Base-by-base conservation (phyloP, 345 rosid genomes). In the Citropsis articulata region DNA sequence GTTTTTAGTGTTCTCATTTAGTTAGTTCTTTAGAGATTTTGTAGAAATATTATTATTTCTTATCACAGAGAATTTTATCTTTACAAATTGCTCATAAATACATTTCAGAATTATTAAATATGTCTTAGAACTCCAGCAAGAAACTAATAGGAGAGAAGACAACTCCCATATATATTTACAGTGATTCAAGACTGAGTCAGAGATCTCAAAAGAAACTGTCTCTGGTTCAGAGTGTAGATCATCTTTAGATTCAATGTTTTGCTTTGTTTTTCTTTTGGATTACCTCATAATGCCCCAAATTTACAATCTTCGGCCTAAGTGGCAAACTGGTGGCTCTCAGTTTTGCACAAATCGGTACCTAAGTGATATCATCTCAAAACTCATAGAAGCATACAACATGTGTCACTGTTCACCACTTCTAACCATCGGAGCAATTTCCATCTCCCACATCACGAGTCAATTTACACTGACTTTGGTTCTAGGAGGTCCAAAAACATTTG, bases 341-440 rank as follows among this genome's bases (percentile, higher is more conserved):
- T 35, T 66, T 35, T 22, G 25, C 48, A 35, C 24, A 35, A 21
- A 6, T 66, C 7, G 7, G 27, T 66, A n/a, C 3, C 18, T 5
- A n/a, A 21, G 70, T 21, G 5, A 65, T 21, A 21, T 9, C 9
- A 1, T 35, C 18, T 66, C 14, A 35, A 35, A 66, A 21, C 2
- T 66, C n/a, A 24, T 3, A 2, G 18, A 25, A 35, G 18, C 48
- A 35, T 4, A 66, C 48, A 33, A 35, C 48, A 19, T 25, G 9
- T 4, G 6, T 33, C 2, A 9, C 42, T 1, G 9, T 59, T 79
- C 85, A 1, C 71, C 62, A 84, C 36, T 72, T 75, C 63, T 72
- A 79, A 74, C 78, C 83, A 59, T 86, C 88, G 42, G 68, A 66
- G 57, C 76, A 80, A 85, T 86, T 42, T 69, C 83, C 70, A 69